A percentile compares a stretch with the other conserved stretches of the same genome.
Evolutionary conservation across 2,329 filamentous ascomycete genomes (phyloP).

Genomic region (Pestalotiopsis sp.): DNA sequence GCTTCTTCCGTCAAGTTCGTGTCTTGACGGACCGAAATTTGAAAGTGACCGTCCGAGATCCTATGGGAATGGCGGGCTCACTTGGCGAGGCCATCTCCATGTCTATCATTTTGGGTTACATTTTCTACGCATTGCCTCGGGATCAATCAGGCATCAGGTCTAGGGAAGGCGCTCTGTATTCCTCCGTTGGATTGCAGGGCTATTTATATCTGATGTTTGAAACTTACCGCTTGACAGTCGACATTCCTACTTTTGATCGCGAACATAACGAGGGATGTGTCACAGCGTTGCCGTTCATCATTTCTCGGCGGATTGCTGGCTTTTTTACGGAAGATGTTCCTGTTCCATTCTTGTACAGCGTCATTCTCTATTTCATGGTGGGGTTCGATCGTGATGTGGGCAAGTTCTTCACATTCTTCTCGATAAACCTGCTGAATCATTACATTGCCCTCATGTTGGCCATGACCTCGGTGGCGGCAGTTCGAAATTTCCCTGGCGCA

Average conservation of each 20-base stretch:
- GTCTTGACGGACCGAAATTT: constrained; percentile 72
- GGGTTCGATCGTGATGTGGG: constrained; percentile 66
- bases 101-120: constrained; percentile 72
- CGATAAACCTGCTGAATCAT: constrained; percentile 68
- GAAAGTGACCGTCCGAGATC: constrained; percentile 74
- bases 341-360: constrained; percentile 70
- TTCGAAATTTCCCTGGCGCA: constrained; percentile 69
- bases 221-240: constrained; percentile 72
- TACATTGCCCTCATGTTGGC: constrained; percentile 76
- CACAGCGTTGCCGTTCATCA: constrained; percentile 67
- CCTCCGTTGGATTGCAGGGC: constrained; percentile 70
- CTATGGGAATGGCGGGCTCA: constrained; percentile 73
- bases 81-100: constrained; percentile 71
- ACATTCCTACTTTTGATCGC: constrained; percentile 76
- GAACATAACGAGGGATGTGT: constrained; percentile 76
- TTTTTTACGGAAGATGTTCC: constrained; percentile 73
- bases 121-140: constrained; percentile 67
- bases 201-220: constrained; percentile 79
- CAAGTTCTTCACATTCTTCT: constrained; percentile 75
- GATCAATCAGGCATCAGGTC: constrained; percentile 75
- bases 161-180: constrained; percentile 73
- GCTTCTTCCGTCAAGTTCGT: constrained; percentile 62
- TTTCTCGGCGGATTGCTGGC: constrained; percentile 70
- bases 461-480: constrained; percentile 66
- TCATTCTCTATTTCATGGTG: constrained; percentile 79